phyloP scores from a whole-genome alignment of 108 stramenopile genomes.

The Mayamaea pseudoterrestris region DNA sequence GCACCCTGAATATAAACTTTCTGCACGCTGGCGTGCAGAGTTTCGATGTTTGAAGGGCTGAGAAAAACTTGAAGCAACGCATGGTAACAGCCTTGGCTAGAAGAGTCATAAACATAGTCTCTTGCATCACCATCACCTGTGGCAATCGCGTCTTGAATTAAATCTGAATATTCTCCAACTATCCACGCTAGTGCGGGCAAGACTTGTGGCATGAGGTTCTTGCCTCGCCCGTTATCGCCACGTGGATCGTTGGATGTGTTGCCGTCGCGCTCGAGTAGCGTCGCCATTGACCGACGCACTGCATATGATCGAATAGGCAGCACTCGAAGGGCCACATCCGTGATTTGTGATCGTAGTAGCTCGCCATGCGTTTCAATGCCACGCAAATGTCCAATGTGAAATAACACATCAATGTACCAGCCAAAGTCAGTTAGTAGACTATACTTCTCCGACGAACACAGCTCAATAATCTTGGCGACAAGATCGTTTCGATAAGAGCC shows the following conservation, averaged over 20 bases:
- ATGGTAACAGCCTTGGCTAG: slow-evolving; percentile 50
- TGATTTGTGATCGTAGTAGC: slow-evolving; percentile 77
- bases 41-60: slow-evolving; percentile 34
- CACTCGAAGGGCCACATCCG: slow-evolving; percentile 91
- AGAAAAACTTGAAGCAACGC: slow-evolving; percentile 55
- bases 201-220: slow-evolving; percentile 58
- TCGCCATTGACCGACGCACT: slow-evolving; percentile 62
- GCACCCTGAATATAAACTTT: slow-evolving; percentile 83
- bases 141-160: slow-evolving; percentile 45
- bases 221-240: slow-evolving; percentile 26
- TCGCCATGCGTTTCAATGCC: slow-evolving; percentile 65
- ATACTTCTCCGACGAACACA: slow-evolving; percentile 92
- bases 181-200: slow-evolving; percentile 92
- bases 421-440: slow-evolving; percentile 79
- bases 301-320: slow-evolving; percentile 87
- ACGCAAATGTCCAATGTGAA: slow-evolving; percentile 72
- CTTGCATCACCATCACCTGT: slow-evolving; percentile 33
- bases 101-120: slow-evolving; percentile 28
- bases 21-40: slow-evolving; percentile 46
- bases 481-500: slow-evolving; percentile 86
- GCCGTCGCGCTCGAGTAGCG: slow-evolving; percentile 37
- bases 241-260: slow-evolving; percentile 5
- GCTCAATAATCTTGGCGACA: slow-evolving; percentile 83
- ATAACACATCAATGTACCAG: slow-evolving; percentile 92
- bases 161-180: slow-evolving; percentile 88